phyloP scores from a whole-genome alignment of 805 yeast genomes.

The Wickerhamiella hasegawae region DNA sequence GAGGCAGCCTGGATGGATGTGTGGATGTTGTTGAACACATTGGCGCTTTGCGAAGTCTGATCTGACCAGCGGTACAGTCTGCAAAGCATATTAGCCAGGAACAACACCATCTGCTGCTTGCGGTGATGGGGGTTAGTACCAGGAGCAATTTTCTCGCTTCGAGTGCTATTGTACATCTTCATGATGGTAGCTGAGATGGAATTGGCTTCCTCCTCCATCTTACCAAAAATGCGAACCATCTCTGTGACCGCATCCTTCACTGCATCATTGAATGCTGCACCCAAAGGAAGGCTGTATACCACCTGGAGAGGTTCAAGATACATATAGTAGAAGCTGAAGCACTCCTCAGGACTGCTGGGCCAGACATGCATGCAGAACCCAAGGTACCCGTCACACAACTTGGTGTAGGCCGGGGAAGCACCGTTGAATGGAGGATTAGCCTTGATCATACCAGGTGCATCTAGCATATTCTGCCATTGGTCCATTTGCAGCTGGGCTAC shows the following conservation, averaged over 20 bases:
- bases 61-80: constrained; percentile 31
- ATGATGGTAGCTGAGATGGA: constrained; percentile 39
- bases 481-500: constrained; percentile 26
- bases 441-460: constrained; percentile 16
- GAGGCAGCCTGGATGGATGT: constrained; percentile 7
- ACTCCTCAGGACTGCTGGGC: constrained; percentile 33
- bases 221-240: constrained; percentile 5
- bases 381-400: constrained; percentile 33
- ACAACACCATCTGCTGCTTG: constrained; percentile 36
- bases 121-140: constrained; percentile 5
- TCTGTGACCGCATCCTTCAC: constrained; percentile 5
- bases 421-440: constrained; percentile 20
- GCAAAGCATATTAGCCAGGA: constrained; percentile 38
- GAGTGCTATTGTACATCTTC: constrained; percentile 42
- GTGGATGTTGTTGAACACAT: constrained; percentile 78
- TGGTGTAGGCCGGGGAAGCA: constrained; percentile 31
- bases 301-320: constrained; percentile 28
- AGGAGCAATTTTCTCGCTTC: constrained; percentile 29
- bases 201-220: constrained; percentile 14
- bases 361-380: constrained; percentile 32
- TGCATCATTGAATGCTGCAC: constrained; percentile 15
- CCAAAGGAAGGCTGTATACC: constrained; percentile 21
- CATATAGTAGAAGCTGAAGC: constrained; percentile 36
- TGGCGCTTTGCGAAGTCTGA: constrained; percentile 32
- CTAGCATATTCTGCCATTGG: constrained; percentile 12